Percentiles rank a stretch among this genome's conserved stretches.
Evolutionary conservation across 2,329 filamentous ascomycete genomes (phyloP).

Genomic region (Paracoccidioides lutzii): DNA sequence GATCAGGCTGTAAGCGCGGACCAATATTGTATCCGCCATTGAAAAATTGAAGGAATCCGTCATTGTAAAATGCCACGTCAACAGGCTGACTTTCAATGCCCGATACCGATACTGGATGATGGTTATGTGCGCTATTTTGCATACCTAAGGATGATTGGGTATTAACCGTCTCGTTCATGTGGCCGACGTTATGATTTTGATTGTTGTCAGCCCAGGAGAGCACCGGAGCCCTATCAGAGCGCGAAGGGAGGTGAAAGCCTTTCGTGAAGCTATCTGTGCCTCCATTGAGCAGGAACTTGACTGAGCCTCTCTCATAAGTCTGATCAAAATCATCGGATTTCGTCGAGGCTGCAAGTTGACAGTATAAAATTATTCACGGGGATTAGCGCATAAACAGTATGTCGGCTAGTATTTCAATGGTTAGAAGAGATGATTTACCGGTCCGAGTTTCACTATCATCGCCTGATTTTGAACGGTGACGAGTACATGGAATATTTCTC

Average conservation of each 20-base stretch:
- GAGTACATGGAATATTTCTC: slow-evolving; percentile 30
- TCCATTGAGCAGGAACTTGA: slow-evolving; percentile 35
- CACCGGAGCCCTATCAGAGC: slow-evolving; percentile 25
- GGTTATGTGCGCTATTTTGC: slow-evolving; percentile 4
- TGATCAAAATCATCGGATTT: slow-evolving; percentile 19
- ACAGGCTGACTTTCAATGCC: slow-evolving; percentile 15
- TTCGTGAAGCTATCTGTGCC: slow-evolving; percentile 36
- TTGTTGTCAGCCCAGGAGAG: slow-evolving; percentile 25
- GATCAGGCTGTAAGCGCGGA: slow-evolving; percentile 15
- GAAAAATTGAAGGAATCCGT: slow-evolving; percentile 28
- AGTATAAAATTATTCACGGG: not conserved
- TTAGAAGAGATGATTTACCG: slow-evolving; percentile 9
- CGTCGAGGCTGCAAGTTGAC: slow-evolving; percentile 5
- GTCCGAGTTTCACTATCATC: slow-evolving; percentile 11
- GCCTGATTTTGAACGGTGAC: slow-evolving; percentile 16
- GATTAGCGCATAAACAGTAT: not conserved
- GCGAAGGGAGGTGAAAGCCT: slow-evolving; percentile 31
- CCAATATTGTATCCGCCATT: slow-evolving; percentile 23
- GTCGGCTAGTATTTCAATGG: not conserved
- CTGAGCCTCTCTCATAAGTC: slow-evolving; percentile 33
- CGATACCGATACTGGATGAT: not conserved
- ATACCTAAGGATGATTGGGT: slow-evolving; percentile 11
- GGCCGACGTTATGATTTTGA: not conserved
- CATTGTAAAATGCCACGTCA: slow-evolving; percentile 21
- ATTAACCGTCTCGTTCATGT: slow-evolving; percentile 12